These are phyloP conservation scores for Pycnococcus provasolii DNA, from an alignment of 139 green algal genomes.

Conservation along the genomic window DNA sequence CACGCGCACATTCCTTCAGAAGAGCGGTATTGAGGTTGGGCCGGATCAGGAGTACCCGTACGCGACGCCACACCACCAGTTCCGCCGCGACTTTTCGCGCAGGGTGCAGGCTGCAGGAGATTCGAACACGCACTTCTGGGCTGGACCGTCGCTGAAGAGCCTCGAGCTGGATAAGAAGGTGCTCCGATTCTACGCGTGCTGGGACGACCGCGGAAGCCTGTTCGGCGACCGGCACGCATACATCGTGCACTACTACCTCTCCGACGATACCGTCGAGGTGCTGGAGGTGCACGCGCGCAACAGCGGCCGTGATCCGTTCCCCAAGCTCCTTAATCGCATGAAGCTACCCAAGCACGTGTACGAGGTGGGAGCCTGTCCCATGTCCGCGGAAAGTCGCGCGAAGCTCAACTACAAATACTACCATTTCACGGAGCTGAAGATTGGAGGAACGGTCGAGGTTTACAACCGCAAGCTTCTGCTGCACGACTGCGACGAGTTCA, in stretches of 20 bases:
- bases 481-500: slow-evolving; percentile 73
- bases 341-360: slow-evolving; percentile 21
- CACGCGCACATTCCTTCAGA: slow-evolving; percentile 46
- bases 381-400: neutral
- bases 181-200: slow-evolving; percentile 73
- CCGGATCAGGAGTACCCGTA: slow-evolving; percentile 4
- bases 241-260: slow-evolving; percentile 81
- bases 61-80: too few relatives aligned
- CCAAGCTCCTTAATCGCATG: slow-evolving; percentile 12
- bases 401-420: slow-evolving; percentile 1
- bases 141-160: too few relatives aligned
- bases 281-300: slow-evolving; percentile 50
- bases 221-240: slow-evolving; percentile 71
- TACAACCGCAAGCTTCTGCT: slow-evolving; percentile 67
- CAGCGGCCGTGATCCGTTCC: slow-evolving; percentile 21
- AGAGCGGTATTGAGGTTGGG: slow-evolving; percentile 30
- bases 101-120: too few relatives aligned
- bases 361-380: slow-evolving; percentile 8
- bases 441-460: slow-evolving; percentile 55
- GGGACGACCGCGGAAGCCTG: slow-evolving; percentile 49
- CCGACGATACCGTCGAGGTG: slow-evolving; percentile 85
- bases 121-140: too few relatives aligned
- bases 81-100: too few relatives aligned
- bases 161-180: slow-evolving; percentile 35
- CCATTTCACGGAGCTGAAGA: slow-evolving; percentile 46